Base-by-base conservation (phyloP, 768 basidiomycete genomes). In the Hygrocybe coccinea region DNA sequence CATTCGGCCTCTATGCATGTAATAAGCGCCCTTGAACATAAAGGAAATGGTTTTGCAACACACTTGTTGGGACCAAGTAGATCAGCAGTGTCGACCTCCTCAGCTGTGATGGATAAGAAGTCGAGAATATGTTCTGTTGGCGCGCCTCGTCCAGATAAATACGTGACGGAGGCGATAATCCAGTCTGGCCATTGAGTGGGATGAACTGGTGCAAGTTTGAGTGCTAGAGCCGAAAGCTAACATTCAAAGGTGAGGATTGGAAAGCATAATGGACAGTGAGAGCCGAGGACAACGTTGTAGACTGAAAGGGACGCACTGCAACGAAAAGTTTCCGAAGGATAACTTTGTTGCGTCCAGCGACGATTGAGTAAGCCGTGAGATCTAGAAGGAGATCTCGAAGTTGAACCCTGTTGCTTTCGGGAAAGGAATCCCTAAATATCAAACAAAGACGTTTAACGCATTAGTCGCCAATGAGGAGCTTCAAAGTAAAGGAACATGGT, bases 321-420 rank as follows among this genome's bases (percentile, higher is more conserved):
- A 93, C 90, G 67, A 89, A 97, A 15, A 95, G 73, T 65, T 95
- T 97, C 53, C 91, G 83, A 33, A 92, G 77, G 56, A 91, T 89
- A 59, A 91, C 77, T 60, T 83, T 87, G 64, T 74, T 80, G 53
- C 76, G 79, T 6, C 83, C 77, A 19, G 78, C 74, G 12, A 76
- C 69, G 41, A 87, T 78, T 2, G 88, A 80, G 55, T 84, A 81
- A 1, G 80, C 80, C 2, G 89, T 86, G 33, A 91, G 73, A 52
- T 85, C 79, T 12, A 95, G 72, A 34, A 94, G 69, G 50, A 89
- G 72, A 59, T 87, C 81, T 14, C 84, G 79, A 22, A 95, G 76
- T 12, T 73, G 67, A 33, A 76, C 69, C 1, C 78, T 77, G 53
- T 87, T 76, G 37, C 86, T 83, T 12, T 69, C 59, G 0, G 90